Base-by-base conservation (phyloP, 2,329 filamentous ascomycete genomes). In the Botrytis cinerea region DNA sequence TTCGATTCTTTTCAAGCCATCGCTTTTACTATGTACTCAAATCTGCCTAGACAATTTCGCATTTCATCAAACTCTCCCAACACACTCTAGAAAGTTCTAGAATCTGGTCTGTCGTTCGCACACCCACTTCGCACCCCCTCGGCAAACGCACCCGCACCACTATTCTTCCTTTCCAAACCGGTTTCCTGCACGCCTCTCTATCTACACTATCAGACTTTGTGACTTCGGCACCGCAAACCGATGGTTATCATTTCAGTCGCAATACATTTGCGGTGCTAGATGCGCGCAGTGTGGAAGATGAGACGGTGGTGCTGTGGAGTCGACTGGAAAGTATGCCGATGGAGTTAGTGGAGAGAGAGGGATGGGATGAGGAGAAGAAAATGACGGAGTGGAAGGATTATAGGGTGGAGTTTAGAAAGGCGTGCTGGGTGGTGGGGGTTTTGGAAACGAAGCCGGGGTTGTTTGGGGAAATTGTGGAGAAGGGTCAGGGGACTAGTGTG, bases 391-490 rank as follows among this genome's bases (percentile, higher is more conserved):
- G 64, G 64, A 54, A 35, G 32, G 35, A 28, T 38, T 68, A 54
- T 43, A 20, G 64, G 4, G 64, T 68, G 4, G 46, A 40, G 64
- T 68, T 68, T 68, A 2, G 2, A 5, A 25, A 40, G 46, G 64
- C 46, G 35, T 68, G 32, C 28, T 68, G 64, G 64, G 64, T 68
- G 9, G 64, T 28, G 16, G 64, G 64, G 8, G 8, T 68, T 1
- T 20, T 54, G 16, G 25, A 54, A 4, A 18, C 8, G 35, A 40
- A 18, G 9, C 64, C 64, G 4, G 4, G 14, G 35, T 40, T 68
- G 46, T 68, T 68, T 40, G 35, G 51, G 8, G 64, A 54, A 48
- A 54, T 51, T 54, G 63, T 67, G 32, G 64, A 68, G 35, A 68
- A 28, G 22, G 46, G 46, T n/a, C 46, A 68, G 16, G 63, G 64